Conservation (phyloP, 2,329 filamentous ascomycete species). For the Dendrostoma leiphaemia region DNA sequence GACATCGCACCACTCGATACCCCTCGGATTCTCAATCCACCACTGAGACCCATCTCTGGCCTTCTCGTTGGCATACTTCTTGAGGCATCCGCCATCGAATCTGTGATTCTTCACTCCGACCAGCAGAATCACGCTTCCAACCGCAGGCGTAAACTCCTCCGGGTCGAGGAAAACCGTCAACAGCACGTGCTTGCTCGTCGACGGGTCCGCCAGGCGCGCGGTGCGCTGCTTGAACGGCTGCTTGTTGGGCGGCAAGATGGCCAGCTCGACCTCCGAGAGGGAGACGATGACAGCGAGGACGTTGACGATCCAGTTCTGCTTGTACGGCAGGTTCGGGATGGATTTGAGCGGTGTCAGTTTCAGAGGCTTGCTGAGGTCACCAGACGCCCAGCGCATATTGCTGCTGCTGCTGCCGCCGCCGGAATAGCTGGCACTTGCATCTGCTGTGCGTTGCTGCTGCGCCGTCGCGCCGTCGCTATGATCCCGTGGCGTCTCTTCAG, state of each 20-base stretch:
- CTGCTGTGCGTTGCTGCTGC: not conserved
- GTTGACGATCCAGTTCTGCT: slow-evolving; percentile 58
- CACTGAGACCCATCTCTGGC: slow-evolving; percentile 32
- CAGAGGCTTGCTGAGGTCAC: slow-evolving; percentile 36
- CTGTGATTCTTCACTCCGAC: slow-evolving; percentile 57
- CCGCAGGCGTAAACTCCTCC: slow-evolving; percentile 41
- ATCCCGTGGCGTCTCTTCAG: no score
- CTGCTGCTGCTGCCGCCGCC: slow-evolving; percentile 22
- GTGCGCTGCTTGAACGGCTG: slow-evolving; percentile 43
- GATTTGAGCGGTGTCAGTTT: slow-evolving; percentile 50
- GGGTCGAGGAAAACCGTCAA: slow-evolving; percentile 55
- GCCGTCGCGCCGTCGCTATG: no score
- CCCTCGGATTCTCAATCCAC: slow-evolving; percentile 50
- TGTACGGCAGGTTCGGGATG: slow-evolving; percentile 52
- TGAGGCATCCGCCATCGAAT: slow-evolving; percentile 46
- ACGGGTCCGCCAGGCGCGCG: slow-evolving; percentile 49
- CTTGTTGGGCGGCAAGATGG: slow-evolving; percentile 41
- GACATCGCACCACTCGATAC: slow-evolving; percentile 50
- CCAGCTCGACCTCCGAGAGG: slow-evolving; percentile 47
- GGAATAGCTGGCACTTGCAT: slow-evolving; percentile 12
- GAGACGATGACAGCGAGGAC: slow-evolving; percentile 49
- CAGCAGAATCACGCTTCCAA: slow-evolving; percentile 50
- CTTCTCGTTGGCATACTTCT: slow-evolving; percentile 40
- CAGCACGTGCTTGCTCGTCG: slow-evolving; percentile 50
- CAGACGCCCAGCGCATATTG: not conserved